Percentiles rank a stretch among this genome's conserved stretches.
phyloP scores from a whole-genome alignment of 2,329 filamentous ascomycete species.

The Trichophyton equinum region DNA sequence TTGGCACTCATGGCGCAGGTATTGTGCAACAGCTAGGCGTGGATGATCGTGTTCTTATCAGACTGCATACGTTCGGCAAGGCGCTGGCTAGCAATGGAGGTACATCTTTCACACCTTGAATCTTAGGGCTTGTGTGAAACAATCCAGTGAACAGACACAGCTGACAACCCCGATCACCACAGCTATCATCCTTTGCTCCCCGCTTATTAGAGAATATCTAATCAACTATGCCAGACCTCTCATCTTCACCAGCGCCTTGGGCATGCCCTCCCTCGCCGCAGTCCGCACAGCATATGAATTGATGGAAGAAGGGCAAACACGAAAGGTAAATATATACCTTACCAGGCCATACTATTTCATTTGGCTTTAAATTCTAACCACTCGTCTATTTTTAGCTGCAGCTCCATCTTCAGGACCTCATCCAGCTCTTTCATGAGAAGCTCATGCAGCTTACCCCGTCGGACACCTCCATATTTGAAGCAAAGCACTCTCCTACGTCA shows the following conservation, averaged over 20 bases:
- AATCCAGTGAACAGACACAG: slow-evolving; percentile 7
- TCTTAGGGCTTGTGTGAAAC: background rate
- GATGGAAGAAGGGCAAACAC: slow-evolving; percentile 40
- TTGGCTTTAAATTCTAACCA: slow-evolving; percentile 10
- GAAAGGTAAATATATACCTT: slow-evolving; percentile 24
- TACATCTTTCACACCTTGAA: slow-evolving; percentile 28
- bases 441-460: slow-evolving; percentile 29
- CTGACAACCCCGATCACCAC: slow-evolving; percentile 5
- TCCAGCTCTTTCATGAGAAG: slow-evolving; percentile 33
- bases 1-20: slow-evolving; percentile 39
- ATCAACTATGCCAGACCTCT: slow-evolving; percentile 65
- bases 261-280: slow-evolving; percentile 47
- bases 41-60: slow-evolving; percentile 38
- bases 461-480: slow-evolving; percentile 24
- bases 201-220: slow-evolving; percentile 49
- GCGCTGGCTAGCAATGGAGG: slow-evolving; percentile 52
- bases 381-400: slow-evolving; percentile 23
- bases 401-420: slow-evolving; percentile 37
- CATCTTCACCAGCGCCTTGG: slow-evolving; percentile 62
- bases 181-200: slow-evolving; percentile 52
- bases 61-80: slow-evolving; percentile 44
- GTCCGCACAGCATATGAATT: slow-evolving; percentile 48
- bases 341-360: background rate
- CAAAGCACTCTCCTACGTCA: slow-evolving; percentile 38
- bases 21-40: slow-evolving; percentile 40